A percentile compares a stretch with the other conserved stretches of the same genome.
Conservation (phyloP, 2,329 filamentous ascomycete genomes). For the Alternaria conjuncta region DNA sequence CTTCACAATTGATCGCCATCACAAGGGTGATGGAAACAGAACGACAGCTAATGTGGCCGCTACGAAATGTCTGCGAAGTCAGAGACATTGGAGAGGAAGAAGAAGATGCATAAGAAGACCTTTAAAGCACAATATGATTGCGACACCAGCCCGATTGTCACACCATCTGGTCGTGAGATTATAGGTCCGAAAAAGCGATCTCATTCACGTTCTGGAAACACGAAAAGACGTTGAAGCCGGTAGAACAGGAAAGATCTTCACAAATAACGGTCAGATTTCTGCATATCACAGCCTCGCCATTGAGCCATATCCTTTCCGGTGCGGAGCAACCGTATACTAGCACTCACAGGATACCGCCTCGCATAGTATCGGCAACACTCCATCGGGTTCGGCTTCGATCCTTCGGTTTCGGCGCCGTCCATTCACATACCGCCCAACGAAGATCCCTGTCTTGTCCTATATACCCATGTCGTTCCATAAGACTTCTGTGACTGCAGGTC, state of each 20-base stretch:
- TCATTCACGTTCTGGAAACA: not conserved
- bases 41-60: too few relatives aligned
- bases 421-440: not conserved
- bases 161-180: not conserved
- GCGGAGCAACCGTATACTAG: not conserved
- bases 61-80: not conserved
- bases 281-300: too few relatives aligned
- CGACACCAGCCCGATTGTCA: not conserved
- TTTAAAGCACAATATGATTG: not conserved
- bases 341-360: not conserved
- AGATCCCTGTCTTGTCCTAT: slow-evolving; percentile 1
- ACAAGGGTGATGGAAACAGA: not conserved
- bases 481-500: slow-evolving; percentile 1
- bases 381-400: not conserved
- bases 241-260: not conserved
- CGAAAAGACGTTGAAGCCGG: not conserved
- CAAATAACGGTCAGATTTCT: not conserved
- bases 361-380: not conserved
- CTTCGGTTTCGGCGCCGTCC: not conserved
- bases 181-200: too few relatives aligned
- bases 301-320: not conserved
- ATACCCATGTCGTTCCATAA: not conserved
- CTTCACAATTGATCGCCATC: not conserved
- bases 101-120: not conserved
- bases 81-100: not conserved